These are phyloP conservation scores for Eutrema salsugineum DNA, from an alignment of 441 rosid genomes.

Conservation along the genomic window DNA sequence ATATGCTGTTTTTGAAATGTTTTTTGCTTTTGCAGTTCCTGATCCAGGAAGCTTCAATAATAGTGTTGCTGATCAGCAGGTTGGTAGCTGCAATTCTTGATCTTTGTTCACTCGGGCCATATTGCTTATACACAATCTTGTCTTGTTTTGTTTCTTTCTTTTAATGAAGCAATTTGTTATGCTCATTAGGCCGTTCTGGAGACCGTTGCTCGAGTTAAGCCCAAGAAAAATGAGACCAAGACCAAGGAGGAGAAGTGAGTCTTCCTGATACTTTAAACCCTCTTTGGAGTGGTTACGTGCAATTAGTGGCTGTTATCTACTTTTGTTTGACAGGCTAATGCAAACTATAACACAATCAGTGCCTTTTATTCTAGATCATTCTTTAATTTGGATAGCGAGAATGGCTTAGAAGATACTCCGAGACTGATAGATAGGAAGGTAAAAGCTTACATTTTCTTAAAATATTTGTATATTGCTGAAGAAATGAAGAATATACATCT, in stretches of 20 bases:
- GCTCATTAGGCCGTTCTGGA: conserved; percentile 85
- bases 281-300: background rate
- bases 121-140: background rate
- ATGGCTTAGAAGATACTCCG: conserved; percentile 80
- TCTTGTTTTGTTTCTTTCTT: background rate
- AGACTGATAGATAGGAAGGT: conserved; percentile 90
- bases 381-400: conserved; percentile 81
- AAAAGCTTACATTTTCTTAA: conserved; percentile 3
- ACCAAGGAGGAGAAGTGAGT: conserved; percentile 91
- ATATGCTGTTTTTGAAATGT: background rate
- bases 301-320: background rate
- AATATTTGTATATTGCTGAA: background rate
- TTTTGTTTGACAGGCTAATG: conserved; percentile 10
- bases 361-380: conserved; percentile 58
- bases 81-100: conserved; percentile 14
- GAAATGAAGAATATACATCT: background rate
- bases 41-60: conserved; percentile 96
- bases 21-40: conserved; percentile 54
- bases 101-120: background rate
- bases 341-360: conserved; percentile 27
- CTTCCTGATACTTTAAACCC: conserved; percentile 1
- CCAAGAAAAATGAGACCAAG: conserved; percentile 92
- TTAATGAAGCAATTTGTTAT: conserved; percentile 17
- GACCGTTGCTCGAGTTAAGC: conserved; percentile 85
- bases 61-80: conserved; percentile 95